A percentile compares a stretch with the other conserved stretches of the same genome.
These are phyloP conservation scores for Groenewaldozyma sp. DNA, from an alignment of 1,139 yeast species.

Conservation along the genomic window DNA sequence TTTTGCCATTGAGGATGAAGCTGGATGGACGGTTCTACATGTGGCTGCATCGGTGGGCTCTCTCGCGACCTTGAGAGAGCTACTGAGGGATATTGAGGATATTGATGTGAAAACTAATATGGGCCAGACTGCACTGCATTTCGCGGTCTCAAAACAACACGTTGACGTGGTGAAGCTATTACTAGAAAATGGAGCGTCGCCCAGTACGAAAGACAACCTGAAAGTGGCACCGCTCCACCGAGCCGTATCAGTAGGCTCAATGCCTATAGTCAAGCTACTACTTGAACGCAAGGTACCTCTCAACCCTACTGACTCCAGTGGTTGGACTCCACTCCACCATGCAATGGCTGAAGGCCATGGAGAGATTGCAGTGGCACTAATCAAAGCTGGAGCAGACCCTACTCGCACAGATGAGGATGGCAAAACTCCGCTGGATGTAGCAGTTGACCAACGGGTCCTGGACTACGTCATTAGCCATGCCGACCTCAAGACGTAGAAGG, in stretches of 20 bases:
- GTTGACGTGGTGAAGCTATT: slow-evolving; percentile 43
- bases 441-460: slow-evolving; percentile 51
- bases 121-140: slow-evolving; percentile 70
- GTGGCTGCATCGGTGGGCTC: slow-evolving; percentile 72
- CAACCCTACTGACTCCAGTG: slow-evolving; percentile 57
- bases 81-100: slow-evolving; percentile 41
- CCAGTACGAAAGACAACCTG: slow-evolving; percentile 55
- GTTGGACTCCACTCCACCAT: slow-evolving; percentile 86
- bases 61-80: slow-evolving; percentile 21
- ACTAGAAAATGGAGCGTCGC: slow-evolving; percentile 47
- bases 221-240: slow-evolving; percentile 67
- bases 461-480: slow-evolving; percentile 21
- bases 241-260: slow-evolving; percentile 74
- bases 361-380: slow-evolving; percentile 58
- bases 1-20: slow-evolving; percentile 55
- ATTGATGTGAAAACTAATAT: slow-evolving; percentile 46
- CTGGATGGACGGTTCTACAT: slow-evolving; percentile 88
- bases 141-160: slow-evolving; percentile 66
- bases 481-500: too few species aligned
- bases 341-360: slow-evolving; percentile 90
- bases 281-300: slow-evolving; percentile 52
- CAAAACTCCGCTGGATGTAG: slow-evolving; percentile 49
- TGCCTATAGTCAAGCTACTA: slow-evolving; percentile 42
- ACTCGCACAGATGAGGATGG: slow-evolving; percentile 43
- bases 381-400: slow-evolving; percentile 58